Base-by-base conservation (phyloP, 345 rosid genomes). In the Camelina hispida region DNA sequence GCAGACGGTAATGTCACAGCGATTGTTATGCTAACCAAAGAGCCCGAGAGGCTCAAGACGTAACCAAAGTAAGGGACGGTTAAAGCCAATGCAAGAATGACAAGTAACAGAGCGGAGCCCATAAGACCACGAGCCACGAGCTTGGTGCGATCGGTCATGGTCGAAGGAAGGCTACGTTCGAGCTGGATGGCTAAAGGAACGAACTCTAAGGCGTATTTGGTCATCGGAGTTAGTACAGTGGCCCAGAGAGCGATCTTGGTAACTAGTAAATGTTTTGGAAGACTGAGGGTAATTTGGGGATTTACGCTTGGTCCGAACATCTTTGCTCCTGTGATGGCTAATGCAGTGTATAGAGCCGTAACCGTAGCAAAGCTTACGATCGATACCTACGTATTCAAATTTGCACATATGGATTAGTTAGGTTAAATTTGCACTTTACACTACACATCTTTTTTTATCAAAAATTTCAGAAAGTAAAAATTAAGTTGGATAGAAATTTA, bases 231-330 rank as follows among this genome's bases (percentile, higher is more conserved):
- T 6, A 89, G 65, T 23, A 87, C 93, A 13, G 91, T 84, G 51
- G 92, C 91, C 97, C 93, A 91, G 11, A 89, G 60, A 18, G 93
- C 93, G 23, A 89, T 80, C 81, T 85, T 89, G 35, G 97, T 84
- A n/a, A 81, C n/a, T 34, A 85, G 25, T 20, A 81, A 76, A 69
- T 87, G 84, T 5, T 44, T 80, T 5, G 96, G 93, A 78, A 89
- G 78, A 85, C 90, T 85, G 22, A 89, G 88, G 56, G 93, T 91
- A 75, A 89, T 83, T 60, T 91, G 93, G 16, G 96, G 63, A 69
- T 85, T 87, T 14, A 91, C 81, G 40, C 40, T 52, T 2, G 88
- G 81, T 4, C 96, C 92, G 71, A 87, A 89, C 78, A 89, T 52
- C 66, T 77, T 92, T n/a, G 93, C 90, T 2, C 93, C 97, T 81